Base-by-base conservation (phyloP, 345 rosid genomes). In the Salix exigua region DNA sequence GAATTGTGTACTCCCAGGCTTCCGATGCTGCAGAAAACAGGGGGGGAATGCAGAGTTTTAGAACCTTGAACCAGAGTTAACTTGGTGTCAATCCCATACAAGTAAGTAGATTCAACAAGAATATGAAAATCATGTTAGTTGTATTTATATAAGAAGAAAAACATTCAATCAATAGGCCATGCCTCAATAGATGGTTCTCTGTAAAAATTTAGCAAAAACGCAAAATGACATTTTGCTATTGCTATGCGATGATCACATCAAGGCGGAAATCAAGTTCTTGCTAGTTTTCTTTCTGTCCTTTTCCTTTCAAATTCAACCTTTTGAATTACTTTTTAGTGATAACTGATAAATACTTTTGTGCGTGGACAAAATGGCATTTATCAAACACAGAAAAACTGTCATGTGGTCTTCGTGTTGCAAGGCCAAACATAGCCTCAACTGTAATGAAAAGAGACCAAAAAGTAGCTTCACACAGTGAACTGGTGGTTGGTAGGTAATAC, bases 1-100 rank as follows among this genome's bases (percentile, higher is more conserved):
- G 99, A 91, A 81, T 96, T 88, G 81, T 96, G 98, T 50, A 91
- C 96, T 31, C 99, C 98, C 21, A 96, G 84, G 82, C 98, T 96
- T 79, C 99, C 99, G 31, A 96, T 96, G 76, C 99, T 95, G 89
- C 77, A 74, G 1, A 70, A 10, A 12, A 26, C n/a, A 53, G 6
- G 25, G 1, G 17, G 55, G 25, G n/a, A 19, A 7, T 11, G 13
- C 70, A 58, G 2, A 4, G 28, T 58, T 23, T 58, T 58, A 23
- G 63, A 58, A 4, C 1, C 63, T 58, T 46, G 51, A 46, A 46
- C 17, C 19, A 46, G 51, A 62, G 9, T 26, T 62, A 13, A 26
- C 14, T 28, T 8, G 40, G 18, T 66, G 40, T 21, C 68, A 31
- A 10, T 14, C 35, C 37, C 13, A 16, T 65, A 17, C 1, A 35